Conservation (phyloP, 2,329 filamentous ascomycete species). For the Cladosporium sp. region DNA sequence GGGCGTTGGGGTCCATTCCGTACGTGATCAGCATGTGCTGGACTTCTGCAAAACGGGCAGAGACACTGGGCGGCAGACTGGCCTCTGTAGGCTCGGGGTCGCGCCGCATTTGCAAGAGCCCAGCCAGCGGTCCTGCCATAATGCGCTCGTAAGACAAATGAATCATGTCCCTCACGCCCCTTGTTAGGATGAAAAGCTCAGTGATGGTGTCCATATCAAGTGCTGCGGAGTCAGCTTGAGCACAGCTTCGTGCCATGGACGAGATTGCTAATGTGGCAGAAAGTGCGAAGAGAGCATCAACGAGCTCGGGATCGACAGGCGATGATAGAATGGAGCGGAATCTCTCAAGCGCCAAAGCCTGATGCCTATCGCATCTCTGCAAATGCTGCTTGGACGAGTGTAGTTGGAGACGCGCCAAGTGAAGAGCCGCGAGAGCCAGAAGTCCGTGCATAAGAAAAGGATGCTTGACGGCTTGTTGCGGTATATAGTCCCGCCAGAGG, state of each 20-base stretch:
- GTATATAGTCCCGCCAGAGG: slow-evolving; percentile 20
- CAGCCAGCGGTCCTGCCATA: slow-evolving; percentile 14
- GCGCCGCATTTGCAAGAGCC: neutral
- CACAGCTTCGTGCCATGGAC: slow-evolving; percentile 11
- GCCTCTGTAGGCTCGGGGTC: neutral
- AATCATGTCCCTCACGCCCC: slow-evolving; percentile 17
- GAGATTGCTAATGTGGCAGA: slow-evolving; percentile 15
- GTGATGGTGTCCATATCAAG: slow-evolving; percentile 20
- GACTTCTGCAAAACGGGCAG: neutral
- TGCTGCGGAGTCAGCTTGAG: slow-evolving; percentile 12
- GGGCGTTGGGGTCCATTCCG: neutral
- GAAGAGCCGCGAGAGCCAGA: slow-evolving; percentile 23
- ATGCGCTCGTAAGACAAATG: slow-evolving; percentile 14
- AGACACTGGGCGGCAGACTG: neutral
- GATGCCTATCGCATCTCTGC: slow-evolving; percentile 21
- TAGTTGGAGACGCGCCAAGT: slow-evolving; percentile 18
- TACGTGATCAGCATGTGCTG: neutral
- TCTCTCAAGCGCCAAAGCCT: slow-evolving; percentile 19
- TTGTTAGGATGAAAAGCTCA: slow-evolving; percentile 20
- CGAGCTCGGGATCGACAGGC: slow-evolving; percentile 16
- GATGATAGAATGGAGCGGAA: slow-evolving; percentile 20
- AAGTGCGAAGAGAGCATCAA: slow-evolving; percentile 20
- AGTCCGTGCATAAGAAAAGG: slow-evolving; percentile 24
- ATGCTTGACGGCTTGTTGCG: slow-evolving; percentile 19
- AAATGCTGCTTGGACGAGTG: slow-evolving; percentile 17